Evolutionary conservation across 768 basidiomycete species (phyloP).

Genomic region (Macrolepiota dolichaula): DNA sequence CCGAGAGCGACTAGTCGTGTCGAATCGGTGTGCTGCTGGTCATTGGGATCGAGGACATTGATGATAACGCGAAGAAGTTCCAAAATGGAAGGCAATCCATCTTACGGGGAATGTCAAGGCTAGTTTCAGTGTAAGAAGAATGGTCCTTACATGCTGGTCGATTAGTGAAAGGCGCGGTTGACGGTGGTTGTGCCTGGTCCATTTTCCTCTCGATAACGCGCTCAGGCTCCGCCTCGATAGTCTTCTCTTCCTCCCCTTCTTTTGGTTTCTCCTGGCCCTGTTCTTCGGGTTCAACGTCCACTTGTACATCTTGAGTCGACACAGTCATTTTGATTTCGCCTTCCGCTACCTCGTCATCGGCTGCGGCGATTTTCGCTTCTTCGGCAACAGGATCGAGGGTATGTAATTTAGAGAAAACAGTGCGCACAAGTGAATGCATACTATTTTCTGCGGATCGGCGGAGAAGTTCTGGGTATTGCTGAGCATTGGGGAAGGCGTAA

Average conservation of each 20-base stretch:
- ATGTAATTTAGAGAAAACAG: slow-evolving; percentile 75
- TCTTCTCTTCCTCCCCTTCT: background rate
- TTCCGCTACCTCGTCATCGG: slow-evolving; percentile 47
- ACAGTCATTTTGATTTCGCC: slow-evolving; percentile 64
- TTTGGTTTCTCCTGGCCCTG: slow-evolving; percentile 13
- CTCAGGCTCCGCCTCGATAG: background rate
- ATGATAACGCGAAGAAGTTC: slow-evolving; percentile 93
- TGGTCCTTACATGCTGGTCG: slow-evolving; percentile 40
- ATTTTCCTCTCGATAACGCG: slow-evolving; percentile 13
- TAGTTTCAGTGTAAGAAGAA: background rate
- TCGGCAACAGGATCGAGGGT: slow-evolving; percentile 60
- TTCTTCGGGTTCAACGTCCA: slow-evolving; percentile 20
- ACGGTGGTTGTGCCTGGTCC: slow-evolving; percentile 19
- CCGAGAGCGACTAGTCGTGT: slow-evolving; percentile 87
- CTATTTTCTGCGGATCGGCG: slow-evolving; percentile 85
- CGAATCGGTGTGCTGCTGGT: slow-evolving; percentile 94
- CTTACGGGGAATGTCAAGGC: slow-evolving; percentile 31
- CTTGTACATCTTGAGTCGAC: slow-evolving; percentile 26
- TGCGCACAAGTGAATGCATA: slow-evolving; percentile 84
- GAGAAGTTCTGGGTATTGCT: slow-evolving; percentile 62
- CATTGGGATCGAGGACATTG: slow-evolving; percentile 92
- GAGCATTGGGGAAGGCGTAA: background rate
- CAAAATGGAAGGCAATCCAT: slow-evolving; percentile 88
- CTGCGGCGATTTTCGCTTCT: slow-evolving; percentile 59
- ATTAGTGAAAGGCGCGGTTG: slow-evolving; percentile 23